A percentile compares a stretch with the other conserved stretches of the same genome.
These are phyloP conservation scores for Sisymbrium altissimum DNA, from an alignment of 345 rosid genomes.

Conservation along the genomic window DNA sequence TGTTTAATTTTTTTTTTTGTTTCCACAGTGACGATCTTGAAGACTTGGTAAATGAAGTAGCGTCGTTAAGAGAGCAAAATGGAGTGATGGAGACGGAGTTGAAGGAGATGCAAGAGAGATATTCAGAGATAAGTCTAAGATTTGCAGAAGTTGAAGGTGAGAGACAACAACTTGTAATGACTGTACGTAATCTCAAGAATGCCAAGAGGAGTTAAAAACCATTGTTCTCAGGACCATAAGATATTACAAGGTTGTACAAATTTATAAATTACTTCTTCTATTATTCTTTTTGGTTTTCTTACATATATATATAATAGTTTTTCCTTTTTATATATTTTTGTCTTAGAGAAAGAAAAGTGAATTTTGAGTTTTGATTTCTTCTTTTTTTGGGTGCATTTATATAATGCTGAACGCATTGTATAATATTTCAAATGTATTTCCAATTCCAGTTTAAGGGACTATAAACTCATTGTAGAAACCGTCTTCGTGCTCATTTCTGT, in stretches of 20 bases:
- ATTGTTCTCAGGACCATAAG: background rate
- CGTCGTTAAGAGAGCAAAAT: slow-evolving; percentile 51
- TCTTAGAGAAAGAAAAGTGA: background rate
- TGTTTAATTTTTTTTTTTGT: background rate
- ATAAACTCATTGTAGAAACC: background rate
- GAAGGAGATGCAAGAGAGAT: slow-evolving; percentile 90
- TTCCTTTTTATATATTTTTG: background rate
- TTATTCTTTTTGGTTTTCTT: background rate
- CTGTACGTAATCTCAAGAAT: slow-evolving; percentile 65
- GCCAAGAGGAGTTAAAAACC: slow-evolving; percentile 45
- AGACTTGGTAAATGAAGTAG: slow-evolving; percentile 27
- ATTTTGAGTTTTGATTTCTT: background rate
- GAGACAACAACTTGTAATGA: slow-evolving; percentile 88
- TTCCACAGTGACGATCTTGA: slow-evolving; percentile 1
- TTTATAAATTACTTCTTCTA: background rate
- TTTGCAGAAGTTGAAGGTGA: slow-evolving; percentile 97
- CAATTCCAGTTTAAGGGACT: background rate
- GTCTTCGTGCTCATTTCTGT: background rate
- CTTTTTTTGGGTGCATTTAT: background rate
- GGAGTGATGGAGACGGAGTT: slow-evolving; percentile 65
- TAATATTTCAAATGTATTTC: too few species aligned
- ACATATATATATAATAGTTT: background rate
- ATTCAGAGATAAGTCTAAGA: slow-evolving; percentile 81
- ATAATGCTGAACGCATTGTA: background rate
- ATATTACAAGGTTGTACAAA: slow-evolving; percentile 22